phyloP scores from a whole-genome alignment of 2,329 filamentous ascomycete species.

The Fusarium chlamydosporum region DNA sequence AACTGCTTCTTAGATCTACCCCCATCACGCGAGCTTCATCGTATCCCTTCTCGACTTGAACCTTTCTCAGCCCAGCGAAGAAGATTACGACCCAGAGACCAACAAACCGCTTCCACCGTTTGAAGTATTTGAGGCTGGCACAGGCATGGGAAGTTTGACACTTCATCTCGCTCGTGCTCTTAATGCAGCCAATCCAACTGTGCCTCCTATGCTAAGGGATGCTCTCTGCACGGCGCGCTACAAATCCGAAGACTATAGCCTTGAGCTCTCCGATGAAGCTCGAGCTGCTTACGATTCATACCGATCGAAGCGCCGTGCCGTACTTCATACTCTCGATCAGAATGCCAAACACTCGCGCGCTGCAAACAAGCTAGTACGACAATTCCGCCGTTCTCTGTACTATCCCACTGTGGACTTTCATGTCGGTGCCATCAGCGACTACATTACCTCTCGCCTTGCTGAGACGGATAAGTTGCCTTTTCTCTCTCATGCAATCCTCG shows the following conservation, averaged over 20 bases:
- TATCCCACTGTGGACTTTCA: conserved; percentile 80
- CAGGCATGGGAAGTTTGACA: conserved; percentile 85
- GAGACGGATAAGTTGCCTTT: conserved; percentile 67
- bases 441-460: conserved; percentile 68
- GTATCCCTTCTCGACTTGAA: conserved; percentile 83
- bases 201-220: conserved; percentile 60
- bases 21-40: conserved; percentile 80
- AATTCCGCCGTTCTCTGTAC: conserved; percentile 80
- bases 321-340: conserved; percentile 82
- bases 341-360: conserved; percentile 72
- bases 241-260: conserved; percentile 38
- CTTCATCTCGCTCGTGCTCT: conserved; percentile 81
- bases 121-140: conserved; percentile 87
- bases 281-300: conserved; percentile 60
- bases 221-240: conserved; percentile 49
- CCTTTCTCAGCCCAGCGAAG: conserved; percentile 60
- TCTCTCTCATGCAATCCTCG: conserved; percentile 78
- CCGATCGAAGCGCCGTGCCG: conserved; percentile 69
- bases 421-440: conserved; percentile 74
- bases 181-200: conserved; percentile 76
- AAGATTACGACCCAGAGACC: conserved; percentile 49
- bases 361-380: conserved; percentile 74
- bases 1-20: conserved; percentile 65
- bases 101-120: conserved; percentile 61
- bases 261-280: conserved; percentile 51